Evolutionary conservation across 2,329 filamentous ascomycete genomes (phyloP).

Genomic region (Samsoniella hepiali): DNA sequence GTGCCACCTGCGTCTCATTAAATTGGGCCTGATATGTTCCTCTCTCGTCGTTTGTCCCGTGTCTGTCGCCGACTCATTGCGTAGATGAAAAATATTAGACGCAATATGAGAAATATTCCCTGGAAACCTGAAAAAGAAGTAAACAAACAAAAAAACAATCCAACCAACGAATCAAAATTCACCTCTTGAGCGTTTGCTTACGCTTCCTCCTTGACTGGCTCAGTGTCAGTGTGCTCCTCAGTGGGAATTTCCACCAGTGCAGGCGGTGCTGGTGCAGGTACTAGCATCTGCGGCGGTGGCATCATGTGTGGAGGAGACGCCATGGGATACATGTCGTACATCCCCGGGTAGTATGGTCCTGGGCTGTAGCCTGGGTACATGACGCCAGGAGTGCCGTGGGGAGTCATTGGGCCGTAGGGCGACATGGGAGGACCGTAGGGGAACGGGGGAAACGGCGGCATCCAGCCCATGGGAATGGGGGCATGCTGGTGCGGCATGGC

Average conservation of each 20-base stretch:
- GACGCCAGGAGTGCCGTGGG: conserved; percentile 22
- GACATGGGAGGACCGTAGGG: conserved; percentile 18
- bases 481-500: conserved; percentile 3
- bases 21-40: neutral
- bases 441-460: conserved; percentile 21
- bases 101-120: neutral
- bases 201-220: conserved; percentile 65
- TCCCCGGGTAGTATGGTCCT: conserved; percentile 22
- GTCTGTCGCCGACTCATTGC: neutral
- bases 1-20: neutral
- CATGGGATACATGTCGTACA: conserved; percentile 23
- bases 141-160: neutral
- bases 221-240: neutral
- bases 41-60: neutral
- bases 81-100: neutral
- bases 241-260: neutral
- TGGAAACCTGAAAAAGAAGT: neutral
- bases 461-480: conserved; percentile 22
- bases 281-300: conserved; percentile 16
- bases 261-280: neutral
- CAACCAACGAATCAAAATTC: conserved; percentile 51
- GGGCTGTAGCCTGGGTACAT: conserved; percentile 26
- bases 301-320: conserved; percentile 24
- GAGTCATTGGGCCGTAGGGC: conserved; percentile 23
- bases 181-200: conserved; percentile 78